These are phyloP conservation scores for Pseudogymnoascus sp. DNA, from an alignment of 2,329 filamentous ascomycete genomes.

Conservation along the genomic window DNA sequence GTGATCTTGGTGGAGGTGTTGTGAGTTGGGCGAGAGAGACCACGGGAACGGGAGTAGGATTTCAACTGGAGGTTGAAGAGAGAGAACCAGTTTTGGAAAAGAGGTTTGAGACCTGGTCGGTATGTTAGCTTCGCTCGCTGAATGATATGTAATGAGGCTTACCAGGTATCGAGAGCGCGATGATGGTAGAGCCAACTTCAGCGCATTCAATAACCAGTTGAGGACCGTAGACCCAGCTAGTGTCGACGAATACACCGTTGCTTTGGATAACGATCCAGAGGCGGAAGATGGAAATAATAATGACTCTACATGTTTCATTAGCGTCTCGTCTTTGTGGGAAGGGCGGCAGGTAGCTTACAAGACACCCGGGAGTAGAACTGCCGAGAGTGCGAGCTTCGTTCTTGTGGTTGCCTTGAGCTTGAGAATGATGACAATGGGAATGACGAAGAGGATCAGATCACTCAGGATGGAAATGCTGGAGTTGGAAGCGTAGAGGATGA, in stretches of 20 bases:
- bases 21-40: neutral
- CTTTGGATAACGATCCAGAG: conserved; percentile 13
- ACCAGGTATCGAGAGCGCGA: conserved; percentile 20
- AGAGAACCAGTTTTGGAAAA: neutral
- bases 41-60: neutral
- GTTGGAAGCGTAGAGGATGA: conserved; percentile 44
- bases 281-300: conserved; percentile 8
- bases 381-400: conserved; percentile 40
- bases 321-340: neutral
- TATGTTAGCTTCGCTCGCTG: neutral
- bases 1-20: neutral
- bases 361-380: conserved; percentile 34
- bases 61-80: neutral
- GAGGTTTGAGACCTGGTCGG: neutral
- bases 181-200: conserved; percentile 20
- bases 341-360: conserved; percentile 24
- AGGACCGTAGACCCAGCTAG: conserved; percentile 20
- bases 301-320: neutral
- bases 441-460: conserved; percentile 43
- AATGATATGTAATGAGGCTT: neutral
- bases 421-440: conserved; percentile 41
- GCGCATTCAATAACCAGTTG: conserved; percentile 19
- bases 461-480: conserved; percentile 41
- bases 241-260: conserved; percentile 13
- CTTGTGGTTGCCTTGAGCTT: conserved; percentile 41